Conservation (phyloP, 2,329 filamentous ascomycete genomes). For the Aschersonia sp. region DNA sequence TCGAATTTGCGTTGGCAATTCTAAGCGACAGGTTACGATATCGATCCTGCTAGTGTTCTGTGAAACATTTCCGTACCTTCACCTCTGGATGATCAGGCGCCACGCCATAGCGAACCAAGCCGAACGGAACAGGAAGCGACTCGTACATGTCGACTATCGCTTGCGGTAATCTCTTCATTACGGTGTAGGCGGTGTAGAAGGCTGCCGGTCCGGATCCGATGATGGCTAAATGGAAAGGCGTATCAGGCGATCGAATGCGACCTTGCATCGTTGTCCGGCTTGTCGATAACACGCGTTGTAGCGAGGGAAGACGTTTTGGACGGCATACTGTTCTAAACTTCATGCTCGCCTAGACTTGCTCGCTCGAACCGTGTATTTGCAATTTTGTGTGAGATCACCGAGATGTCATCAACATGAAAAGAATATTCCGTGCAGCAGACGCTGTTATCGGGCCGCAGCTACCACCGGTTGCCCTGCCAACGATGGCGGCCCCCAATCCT, state of each 20-base stretch:
- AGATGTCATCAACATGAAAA: too few relatives aligned
- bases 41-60: not conserved
- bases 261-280: not conserved
- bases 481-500: not conserved
- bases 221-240: conserved; percentile 66
- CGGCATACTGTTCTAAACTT: not conserved
- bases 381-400: not conserved
- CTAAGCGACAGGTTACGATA: conserved; percentile 25
- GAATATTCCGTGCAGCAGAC: not conserved
- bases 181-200: conserved; percentile 82
- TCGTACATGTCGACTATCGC: conserved; percentile 92
- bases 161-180: conserved; percentile 61
- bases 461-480: conserved; percentile 12
- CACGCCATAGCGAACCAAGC: conserved; percentile 83
- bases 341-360: not conserved
- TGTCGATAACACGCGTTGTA: not conserved
- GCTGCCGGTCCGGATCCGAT: conserved; percentile 90
- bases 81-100: conserved; percentile 98
- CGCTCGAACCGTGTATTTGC: not conserved
- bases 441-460: not conserved
- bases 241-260: conserved; percentile 11
- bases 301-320: not conserved
- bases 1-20: conserved; percentile 93
- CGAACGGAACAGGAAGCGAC: conserved; percentile 80
- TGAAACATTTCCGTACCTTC: conserved; percentile 49